Conservation (phyloP, 2,329 filamentous ascomycete species). For the Alternaria postmessia region DNA sequence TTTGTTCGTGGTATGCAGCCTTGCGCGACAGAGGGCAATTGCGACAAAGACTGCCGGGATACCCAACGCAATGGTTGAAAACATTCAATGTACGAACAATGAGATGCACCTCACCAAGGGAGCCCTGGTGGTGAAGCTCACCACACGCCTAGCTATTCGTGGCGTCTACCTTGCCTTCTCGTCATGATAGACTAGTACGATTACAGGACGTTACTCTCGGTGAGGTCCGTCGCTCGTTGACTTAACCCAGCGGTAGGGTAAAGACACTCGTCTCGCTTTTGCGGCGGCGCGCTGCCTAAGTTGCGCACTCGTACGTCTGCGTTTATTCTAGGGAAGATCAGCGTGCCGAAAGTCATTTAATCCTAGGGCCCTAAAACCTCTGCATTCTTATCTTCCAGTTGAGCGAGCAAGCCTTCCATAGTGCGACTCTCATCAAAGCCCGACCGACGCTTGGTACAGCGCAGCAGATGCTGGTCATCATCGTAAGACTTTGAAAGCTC, state of each 20-base stretch:
- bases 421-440: slow-evolving; percentile 42
- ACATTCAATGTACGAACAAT: not conserved
- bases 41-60: not conserved
- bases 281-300: slow-evolving; percentile 30
- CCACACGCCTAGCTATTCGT: not conserved
- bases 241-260: slow-evolving; percentile 26
- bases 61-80: not conserved
- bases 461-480: slow-evolving; percentile 27
- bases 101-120: not conserved
- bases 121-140: not conserved
- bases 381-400: slow-evolving; percentile 22
- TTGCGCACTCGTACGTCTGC: slow-evolving; percentile 34
- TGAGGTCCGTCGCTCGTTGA: slow-evolving; percentile 14
- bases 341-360: not conserved
- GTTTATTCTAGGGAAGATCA: slow-evolving; percentile 26
- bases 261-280: slow-evolving; percentile 35
- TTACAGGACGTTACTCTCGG: not conserved
- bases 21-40: not conserved
- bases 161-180: too few relatives aligned
- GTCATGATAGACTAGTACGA: not conserved
- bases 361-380: slow-evolving; percentile 12
- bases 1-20: not conserved
- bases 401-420: slow-evolving; percentile 26
- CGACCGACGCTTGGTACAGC: slow-evolving; percentile 26
- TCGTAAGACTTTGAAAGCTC: slow-evolving; percentile 29